A percentile compares a stretch with the other conserved stretches of the same genome.
Evolutionary conservation across 495 filamentous ascomycete genomes (phyloP).

Genomic region (Neurospora sp.): DNA sequence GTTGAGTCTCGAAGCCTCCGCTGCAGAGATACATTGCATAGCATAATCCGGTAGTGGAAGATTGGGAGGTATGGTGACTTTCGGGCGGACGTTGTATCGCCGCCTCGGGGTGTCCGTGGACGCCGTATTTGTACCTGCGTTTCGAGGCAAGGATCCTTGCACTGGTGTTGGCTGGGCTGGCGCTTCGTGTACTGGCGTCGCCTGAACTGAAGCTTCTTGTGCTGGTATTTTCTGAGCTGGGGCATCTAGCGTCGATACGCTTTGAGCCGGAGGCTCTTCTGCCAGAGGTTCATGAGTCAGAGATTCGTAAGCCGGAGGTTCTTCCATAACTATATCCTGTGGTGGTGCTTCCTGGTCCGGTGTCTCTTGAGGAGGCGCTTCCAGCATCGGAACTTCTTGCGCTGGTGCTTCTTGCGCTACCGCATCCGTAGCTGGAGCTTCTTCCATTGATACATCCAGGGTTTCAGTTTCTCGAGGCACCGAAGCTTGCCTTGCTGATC

Average conservation of each 20-base stretch:
- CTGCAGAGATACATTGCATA: slow-evolving; percentile 77
- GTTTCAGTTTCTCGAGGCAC: neutral
- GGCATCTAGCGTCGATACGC: neutral
- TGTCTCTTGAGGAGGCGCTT: neutral
- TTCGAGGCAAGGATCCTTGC: neutral
- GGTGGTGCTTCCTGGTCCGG: neutral
- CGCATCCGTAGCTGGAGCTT: neutral
- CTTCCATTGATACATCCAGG: neutral
- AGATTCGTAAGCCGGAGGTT: neutral
- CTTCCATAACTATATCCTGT: neutral
- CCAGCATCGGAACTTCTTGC: neutral
- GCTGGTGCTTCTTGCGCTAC: neutral
- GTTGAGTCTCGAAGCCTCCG: slow-evolving; percentile 79
- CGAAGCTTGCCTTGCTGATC: neutral
- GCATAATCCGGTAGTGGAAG: slow-evolving; percentile 67
- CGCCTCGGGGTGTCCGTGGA: slow-evolving; percentile 10
- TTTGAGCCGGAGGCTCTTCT: neutral
- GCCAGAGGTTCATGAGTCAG: neutral
- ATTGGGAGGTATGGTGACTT: slow-evolving; percentile 71
- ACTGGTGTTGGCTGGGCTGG: neutral
- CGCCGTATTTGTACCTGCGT: neutral
- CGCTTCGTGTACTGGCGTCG: neutral
- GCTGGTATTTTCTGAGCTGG: neutral
- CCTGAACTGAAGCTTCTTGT: neutral
- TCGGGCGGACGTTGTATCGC: slow-evolving; percentile 52